A percentile compares a stretch with the other conserved stretches of the same genome.
Conservation (phyloP, 305 asterid species). For the Fraxinus velutina region DNA sequence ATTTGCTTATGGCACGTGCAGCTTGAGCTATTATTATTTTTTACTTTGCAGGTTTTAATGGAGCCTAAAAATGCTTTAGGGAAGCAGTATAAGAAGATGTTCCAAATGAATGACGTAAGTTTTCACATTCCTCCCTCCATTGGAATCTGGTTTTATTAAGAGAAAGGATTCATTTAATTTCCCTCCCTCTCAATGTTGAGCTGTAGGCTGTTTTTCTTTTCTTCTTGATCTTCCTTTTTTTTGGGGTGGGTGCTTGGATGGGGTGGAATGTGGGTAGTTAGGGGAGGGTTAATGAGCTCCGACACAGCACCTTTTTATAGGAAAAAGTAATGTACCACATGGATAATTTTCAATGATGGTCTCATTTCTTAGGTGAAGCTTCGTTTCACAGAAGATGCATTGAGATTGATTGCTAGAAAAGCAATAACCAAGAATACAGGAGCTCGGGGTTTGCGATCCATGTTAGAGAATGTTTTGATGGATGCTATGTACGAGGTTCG, state of each 20-base stretch:
- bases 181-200: neutral
- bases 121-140: constrained; percentile 9
- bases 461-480: constrained; percentile 81
- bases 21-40: neutral
- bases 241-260: neutral
- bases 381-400: constrained; percentile 77
- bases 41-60: constrained; percentile 64
- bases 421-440: constrained; percentile 87
- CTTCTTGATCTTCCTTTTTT: neutral
- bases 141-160: neutral
- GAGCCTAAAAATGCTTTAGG: constrained; percentile 93
- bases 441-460: constrained; percentile 86
- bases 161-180: neutral
- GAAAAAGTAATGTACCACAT: neutral
- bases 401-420: constrained; percentile 77
- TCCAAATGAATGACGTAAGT: constrained; percentile 85
- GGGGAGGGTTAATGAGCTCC: neutral
- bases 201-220: neutral
- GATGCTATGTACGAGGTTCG: constrained; percentile 96
- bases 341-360: neutral
- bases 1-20: neutral
- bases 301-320: neutral
- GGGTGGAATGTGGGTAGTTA: neutral
- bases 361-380: constrained; percentile 64
- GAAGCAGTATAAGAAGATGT: constrained; percentile 91